These are phyloP conservation scores for Colletotrichum sidae DNA, from an alignment of 2,329 filamentous ascomycete species.

Conservation along the genomic window DNA sequence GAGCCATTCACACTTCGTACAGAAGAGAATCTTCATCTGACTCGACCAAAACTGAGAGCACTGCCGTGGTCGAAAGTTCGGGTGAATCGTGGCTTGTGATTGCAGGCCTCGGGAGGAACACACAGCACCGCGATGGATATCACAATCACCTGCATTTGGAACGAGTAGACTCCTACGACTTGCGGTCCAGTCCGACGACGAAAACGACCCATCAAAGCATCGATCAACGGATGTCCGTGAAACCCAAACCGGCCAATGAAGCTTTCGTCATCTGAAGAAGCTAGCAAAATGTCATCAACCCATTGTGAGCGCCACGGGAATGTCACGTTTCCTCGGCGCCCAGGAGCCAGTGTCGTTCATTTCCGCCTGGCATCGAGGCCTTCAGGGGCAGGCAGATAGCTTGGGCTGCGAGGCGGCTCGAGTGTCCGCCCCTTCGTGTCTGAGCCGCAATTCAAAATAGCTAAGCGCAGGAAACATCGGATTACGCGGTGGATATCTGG, in stretches of 20 bases:
- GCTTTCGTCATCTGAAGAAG: not conserved
- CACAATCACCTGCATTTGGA: not conserved
- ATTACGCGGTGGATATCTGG: constrained; percentile 5
- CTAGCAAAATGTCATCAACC: not conserved
- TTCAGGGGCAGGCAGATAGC: not conserved
- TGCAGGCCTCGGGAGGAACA: not conserved
- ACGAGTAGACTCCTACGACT: not conserved
- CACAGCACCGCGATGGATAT: not conserved
- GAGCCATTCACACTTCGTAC: constrained; percentile 2
- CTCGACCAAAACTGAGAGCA: not conserved
- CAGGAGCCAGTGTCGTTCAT: not conserved
- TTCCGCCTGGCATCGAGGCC: not conserved
- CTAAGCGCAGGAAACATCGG: constrained; percentile 14
- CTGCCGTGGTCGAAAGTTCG: constrained; percentile 1
- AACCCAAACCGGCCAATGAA: not conserved
- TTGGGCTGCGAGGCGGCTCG: not conserved
- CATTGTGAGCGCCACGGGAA: not conserved
- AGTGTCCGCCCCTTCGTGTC: not conserved
- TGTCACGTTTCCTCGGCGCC: constrained; percentile 4
- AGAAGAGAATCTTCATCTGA: constrained; percentile 11
- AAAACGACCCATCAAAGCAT: not conserved
- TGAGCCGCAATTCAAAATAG: constrained; percentile 9
- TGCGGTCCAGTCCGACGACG: not conserved
- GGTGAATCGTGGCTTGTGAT: not conserved
- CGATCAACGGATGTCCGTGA: constrained; percentile 11